A percentile compares a stretch with the other conserved stretches of the same genome.
phyloP scores from a whole-genome alignment of 768 basidiomycete genomes.

The Auricularia heimuer region DNA sequence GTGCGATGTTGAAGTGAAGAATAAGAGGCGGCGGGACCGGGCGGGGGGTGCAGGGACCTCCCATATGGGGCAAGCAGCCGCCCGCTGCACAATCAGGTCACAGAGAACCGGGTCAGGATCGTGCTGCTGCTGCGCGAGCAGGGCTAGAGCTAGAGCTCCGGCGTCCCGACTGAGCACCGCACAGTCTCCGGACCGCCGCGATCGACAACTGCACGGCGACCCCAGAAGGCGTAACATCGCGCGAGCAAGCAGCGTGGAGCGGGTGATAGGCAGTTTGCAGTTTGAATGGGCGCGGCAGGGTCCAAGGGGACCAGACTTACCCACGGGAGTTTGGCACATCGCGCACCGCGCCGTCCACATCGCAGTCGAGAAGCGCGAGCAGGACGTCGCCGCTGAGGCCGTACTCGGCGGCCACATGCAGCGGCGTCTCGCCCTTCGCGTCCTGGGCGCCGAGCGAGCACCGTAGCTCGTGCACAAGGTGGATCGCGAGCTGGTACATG shows the following conservation, averaged over 20 bases:
- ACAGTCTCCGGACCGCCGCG: too few species aligned
- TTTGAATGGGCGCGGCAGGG: not conserved
- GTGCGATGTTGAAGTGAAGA: too few species aligned
- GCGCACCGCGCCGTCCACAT: slow-evolving; percentile 40
- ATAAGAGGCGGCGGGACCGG: too few species aligned
- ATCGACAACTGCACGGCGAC: too few species aligned
- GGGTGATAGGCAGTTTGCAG: not conserved
- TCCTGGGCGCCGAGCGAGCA: slow-evolving; percentile 61
- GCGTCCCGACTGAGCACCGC: too few species aligned
- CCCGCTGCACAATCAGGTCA: too few species aligned
- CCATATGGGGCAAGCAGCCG: too few species aligned
- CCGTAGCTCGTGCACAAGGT: slow-evolving; percentile 59
- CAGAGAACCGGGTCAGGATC: too few species aligned
- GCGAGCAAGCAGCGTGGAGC: not conserved
- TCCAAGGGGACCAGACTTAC: slow-evolving; percentile 29
- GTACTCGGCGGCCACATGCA: slow-evolving; percentile 71
- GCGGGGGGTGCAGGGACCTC: too few species aligned
- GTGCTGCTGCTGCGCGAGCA: too few species aligned
- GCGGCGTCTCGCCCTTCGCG: slow-evolving; percentile 61
- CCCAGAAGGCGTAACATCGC: too few species aligned
- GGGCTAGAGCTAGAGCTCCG: too few species aligned
- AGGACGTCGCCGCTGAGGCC: slow-evolving; percentile 57
- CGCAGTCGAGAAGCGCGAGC: slow-evolving; percentile 54
- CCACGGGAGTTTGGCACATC: slow-evolving; percentile 62
- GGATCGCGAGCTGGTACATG: slow-evolving; percentile 50